phyloP scores from a whole-genome alignment of 805 yeast genomes.

The Pichia kluyveri region DNA sequence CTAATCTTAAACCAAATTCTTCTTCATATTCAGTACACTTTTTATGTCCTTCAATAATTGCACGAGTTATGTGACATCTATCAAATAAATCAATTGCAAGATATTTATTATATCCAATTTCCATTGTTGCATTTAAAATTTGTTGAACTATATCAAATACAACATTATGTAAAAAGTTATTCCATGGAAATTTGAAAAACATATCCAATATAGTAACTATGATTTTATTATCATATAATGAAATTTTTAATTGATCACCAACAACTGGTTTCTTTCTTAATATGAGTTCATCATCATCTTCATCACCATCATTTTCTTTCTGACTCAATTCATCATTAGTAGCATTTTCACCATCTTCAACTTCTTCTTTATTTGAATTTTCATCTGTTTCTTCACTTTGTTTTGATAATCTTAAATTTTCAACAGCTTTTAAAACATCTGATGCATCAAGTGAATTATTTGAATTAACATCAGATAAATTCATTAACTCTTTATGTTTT shows the following conservation, averaged over 20 bases:
- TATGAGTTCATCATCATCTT: slow-evolving; percentile 14
- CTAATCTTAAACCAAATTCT: slow-evolving; percentile 58
- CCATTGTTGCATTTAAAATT: slow-evolving; percentile 67
- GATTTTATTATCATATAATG: slow-evolving; percentile 65
- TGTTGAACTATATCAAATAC: slow-evolving; percentile 96
- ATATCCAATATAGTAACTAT: slow-evolving; percentile 58
- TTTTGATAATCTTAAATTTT: slow-evolving; percentile 21
- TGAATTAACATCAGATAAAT: slow-evolving; percentile 21
- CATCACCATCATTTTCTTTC: slow-evolving; percentile 5
- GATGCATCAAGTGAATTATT: slow-evolving; percentile 21
- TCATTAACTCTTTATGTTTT: slow-evolving; percentile 20
- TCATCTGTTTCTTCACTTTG: slow-evolving; percentile 14
- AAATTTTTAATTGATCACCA: slow-evolving; percentile 83
- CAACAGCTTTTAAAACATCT: slow-evolving; percentile 27
- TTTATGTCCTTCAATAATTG: slow-evolving; percentile 52
- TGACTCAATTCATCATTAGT: no score
- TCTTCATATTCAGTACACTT: slow-evolving; percentile 49
- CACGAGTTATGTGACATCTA: slow-evolving; percentile 42
- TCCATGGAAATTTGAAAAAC: slow-evolving; percentile 90
- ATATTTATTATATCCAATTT: slow-evolving; percentile 76
- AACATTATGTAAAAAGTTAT: slow-evolving; percentile 93
- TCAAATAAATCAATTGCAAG: slow-evolving; percentile 65
- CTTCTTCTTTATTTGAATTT: slow-evolving; percentile 11
- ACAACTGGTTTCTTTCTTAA: slow-evolving; percentile 57
- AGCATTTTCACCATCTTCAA: slow-evolving; percentile 7